Base-by-base conservation (phyloP, 495 filamentous ascomycete genomes). In the Neurospora discreta region DNA sequence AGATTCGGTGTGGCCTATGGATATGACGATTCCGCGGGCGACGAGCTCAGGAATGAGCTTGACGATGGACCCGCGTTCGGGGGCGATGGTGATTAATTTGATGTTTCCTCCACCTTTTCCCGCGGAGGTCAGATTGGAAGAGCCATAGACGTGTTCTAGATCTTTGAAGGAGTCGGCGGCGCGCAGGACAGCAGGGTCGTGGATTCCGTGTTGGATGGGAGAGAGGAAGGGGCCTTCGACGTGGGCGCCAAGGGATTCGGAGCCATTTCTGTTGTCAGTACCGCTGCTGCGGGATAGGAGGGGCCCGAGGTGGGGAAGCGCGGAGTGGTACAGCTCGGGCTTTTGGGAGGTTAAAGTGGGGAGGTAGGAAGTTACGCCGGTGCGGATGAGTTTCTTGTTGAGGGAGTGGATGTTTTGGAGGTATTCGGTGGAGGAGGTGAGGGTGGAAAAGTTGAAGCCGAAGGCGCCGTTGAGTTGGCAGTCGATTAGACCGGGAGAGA, bases 381-480 rank as follows among this genome's bases (percentile, higher is more conserved):
- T 94, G 69, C 87, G 78, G 20, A 92, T 86, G 60, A 97, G 81
- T 39, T 86, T 84, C 65, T 83, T 87, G 77, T 94, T 94, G 44
- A 94, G 84, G 46, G 85, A 81, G 71, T 85, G 83, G 42, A 95
- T 79, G 20, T 87, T 88, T 76, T 91, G 88, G 67, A 86, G 84
- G 78, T 95, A 96, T 67, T 84, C 82, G 44, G 87, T 84, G 58
- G 89, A 85, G n/a, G 89, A 86, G 7, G 90, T 87, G 2, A 92
- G 82, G 1, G 85, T 82, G 1, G 92, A 94, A 79, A 95, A 95
- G 81, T 95, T 92, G 82, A 95, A 93, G 65, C 93, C 93, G 73
- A 91, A 91, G 7, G 90, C 92, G 52, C 93, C 93, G 75, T 97
- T 97, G 65, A 95, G 85, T 77, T 97, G 93, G 68, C 91, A 89